Conservation (phyloP, 257 asterid genomes). For the Scutellaria galericulata region DNA sequence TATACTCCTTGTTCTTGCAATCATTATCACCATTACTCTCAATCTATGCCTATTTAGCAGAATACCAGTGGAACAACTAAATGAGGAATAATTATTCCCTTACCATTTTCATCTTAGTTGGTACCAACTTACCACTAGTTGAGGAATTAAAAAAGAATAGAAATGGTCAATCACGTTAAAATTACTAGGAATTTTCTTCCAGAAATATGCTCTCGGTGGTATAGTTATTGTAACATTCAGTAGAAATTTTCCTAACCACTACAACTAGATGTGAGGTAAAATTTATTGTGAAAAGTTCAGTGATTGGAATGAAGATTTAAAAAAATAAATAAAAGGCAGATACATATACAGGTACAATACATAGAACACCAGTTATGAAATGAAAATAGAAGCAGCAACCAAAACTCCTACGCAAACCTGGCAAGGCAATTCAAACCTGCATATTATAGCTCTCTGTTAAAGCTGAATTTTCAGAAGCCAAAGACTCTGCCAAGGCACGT, state of each 20-base stretch:
- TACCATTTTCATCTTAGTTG: background rate
- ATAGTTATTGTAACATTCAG: background rate
- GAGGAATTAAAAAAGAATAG: background rate
- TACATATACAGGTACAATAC: background rate
- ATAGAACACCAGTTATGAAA: conserved; percentile 20
- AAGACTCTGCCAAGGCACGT: conserved; percentile 78
- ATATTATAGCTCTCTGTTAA: conserved; percentile 89
- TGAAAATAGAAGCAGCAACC: conserved; percentile 17
- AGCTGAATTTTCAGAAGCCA: conserved; percentile 96
- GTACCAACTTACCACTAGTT: background rate
- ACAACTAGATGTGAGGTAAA: conserved; percentile 15
- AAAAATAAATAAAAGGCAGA: background rate
- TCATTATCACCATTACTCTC: background rate
- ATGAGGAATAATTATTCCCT: background rate
- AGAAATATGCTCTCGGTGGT: conserved; percentile 8
- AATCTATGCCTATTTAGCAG: conserved; percentile 11
- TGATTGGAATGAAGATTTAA: conserved; percentile 9
- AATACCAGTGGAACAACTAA: conserved; percentile 4
- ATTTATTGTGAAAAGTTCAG: conserved; percentile 17
- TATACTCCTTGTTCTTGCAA: background rate
- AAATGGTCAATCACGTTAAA: background rate
- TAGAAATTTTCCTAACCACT: conserved; percentile 8
- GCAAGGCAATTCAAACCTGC: conserved; percentile 59
- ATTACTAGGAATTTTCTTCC: background rate
- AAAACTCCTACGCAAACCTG: conserved; percentile 23